phyloP scores from a whole-genome alignment of 2,329 filamentous ascomycete species.

The Colletotrichum ledebouriae region DNA sequence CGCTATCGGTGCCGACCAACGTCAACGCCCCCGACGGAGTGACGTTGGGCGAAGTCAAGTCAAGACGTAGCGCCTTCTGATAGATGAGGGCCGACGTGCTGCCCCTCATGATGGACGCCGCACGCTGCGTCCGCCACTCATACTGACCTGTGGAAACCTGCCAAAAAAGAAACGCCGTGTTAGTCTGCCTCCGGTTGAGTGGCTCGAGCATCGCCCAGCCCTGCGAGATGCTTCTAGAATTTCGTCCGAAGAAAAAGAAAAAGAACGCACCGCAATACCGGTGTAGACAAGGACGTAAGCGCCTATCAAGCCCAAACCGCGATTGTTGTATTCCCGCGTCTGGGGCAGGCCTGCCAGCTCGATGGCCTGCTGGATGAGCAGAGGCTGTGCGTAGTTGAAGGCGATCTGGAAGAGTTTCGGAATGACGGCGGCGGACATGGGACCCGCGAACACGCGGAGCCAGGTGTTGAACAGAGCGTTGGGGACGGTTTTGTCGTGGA shows the following conservation, averaged over 20 bases:
- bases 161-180: not conserved
- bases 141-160: conserved; percentile 46
- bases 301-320: conserved; percentile 47
- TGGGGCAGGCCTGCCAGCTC: conserved; percentile 28
- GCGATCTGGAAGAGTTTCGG: no score
- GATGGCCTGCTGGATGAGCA: conserved; percentile 42
- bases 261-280: conserved; percentile 45
- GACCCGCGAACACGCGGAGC: no score
- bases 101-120: conserved; percentile 47
- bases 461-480: conserved; percentile 37
- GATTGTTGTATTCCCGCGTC: conserved; percentile 43
- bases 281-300: conserved; percentile 48
- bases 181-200: not conserved
- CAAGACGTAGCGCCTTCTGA: conserved; percentile 44
- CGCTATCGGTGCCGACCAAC: conserved; percentile 48
- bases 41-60: conserved; percentile 43
- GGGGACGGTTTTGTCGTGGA: conserved; percentile 42
- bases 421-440: no score
- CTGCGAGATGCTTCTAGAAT: no score
- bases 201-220: not conserved
- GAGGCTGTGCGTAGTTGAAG: no score
- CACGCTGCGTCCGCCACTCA: conserved; percentile 45
- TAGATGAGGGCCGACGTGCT: conserved; percentile 47
- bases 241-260: no score
- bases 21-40: conserved; percentile 46